Evolutionary conservation across 176 grass and related monocot genomes (phyloP).

Genomic region (Oryza punctata): DNA sequence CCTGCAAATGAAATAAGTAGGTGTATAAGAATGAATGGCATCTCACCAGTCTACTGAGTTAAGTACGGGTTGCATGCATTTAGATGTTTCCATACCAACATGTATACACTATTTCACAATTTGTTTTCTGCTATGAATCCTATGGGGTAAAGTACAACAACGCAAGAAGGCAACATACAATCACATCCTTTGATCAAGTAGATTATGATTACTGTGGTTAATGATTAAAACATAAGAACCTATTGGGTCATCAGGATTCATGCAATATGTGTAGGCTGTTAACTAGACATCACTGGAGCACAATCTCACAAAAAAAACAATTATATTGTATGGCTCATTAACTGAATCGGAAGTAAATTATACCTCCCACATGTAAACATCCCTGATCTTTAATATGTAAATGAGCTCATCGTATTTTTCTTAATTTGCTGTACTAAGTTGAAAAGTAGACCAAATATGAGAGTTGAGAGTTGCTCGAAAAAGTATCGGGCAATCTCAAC

Average conservation of each 20-base stretch:
- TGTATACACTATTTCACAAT: background rate
- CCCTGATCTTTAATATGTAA: background rate
- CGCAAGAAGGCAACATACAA: conserved; percentile 14
- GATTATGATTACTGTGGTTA: background rate
- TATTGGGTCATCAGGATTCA: background rate
- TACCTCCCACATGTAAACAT: background rate
- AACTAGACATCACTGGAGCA: background rate
- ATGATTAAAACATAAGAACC: background rate
- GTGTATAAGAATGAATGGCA: conserved; percentile 16
- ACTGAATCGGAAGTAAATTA: background rate
- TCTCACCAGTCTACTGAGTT: conserved; percentile 11
- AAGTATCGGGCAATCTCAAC: conserved; percentile 14
- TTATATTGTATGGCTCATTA: background rate
- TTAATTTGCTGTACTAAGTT: background rate
- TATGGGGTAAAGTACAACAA: conserved; percentile 23
- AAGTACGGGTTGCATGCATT: background rate
- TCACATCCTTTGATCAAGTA: conserved; percentile 14
- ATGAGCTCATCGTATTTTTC: background rate
- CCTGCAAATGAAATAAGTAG: conserved; percentile 49
- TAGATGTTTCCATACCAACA: background rate
- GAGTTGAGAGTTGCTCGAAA: background rate
- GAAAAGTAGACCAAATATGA: background rate
- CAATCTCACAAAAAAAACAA: background rate
- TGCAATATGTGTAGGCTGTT: background rate
- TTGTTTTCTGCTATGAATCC: background rate